Base-by-base conservation (phyloP, 2,329 filamentous ascomycete genomes). In the Ambrosiella beaveri region DNA sequence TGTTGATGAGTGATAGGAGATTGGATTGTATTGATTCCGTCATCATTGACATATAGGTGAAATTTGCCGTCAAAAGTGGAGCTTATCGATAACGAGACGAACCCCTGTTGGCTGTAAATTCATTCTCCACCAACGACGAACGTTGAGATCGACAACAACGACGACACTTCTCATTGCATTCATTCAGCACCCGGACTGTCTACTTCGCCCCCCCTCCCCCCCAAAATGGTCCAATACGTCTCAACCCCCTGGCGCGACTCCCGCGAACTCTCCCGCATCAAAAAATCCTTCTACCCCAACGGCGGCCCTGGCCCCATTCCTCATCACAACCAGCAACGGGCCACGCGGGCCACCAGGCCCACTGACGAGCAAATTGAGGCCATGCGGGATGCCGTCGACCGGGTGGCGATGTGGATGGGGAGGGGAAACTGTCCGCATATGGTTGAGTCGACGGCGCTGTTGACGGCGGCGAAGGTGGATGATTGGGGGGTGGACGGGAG, bases 391-490 rank as follows among this genome's bases (percentile, higher is more conserved):
- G 75, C 79, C 59, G 78, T 83, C 54, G 76, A 78, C 55, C 73
- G 76, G 55, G 79, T 83, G 54, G 76, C 77, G 47, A 76, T 83
- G 70, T 86, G 84, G 84, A 81, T 85, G 75, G 77, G 84, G 65
- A 79, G 85, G 66, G 82, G 82, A 62, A 80, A 80, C 64, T 85
- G 88, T 62, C 86, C 87, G 57, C 84, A 91, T 71, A 75, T 88
- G 69, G 78, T 91, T 57, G 86, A 91, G 70, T 86, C 84, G 40
- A 90, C 86, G 47, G 84, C 84, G 2, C 76, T 88, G 62, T 73
- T 93, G 60, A 79, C 80, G 63, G 81, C 85, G 61, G 85, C 85
- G 36, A 71, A 83, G 17, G 70, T 89, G 56, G 79, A 81, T 65
- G 85, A 89, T 70, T 73, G 74, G 13, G 12, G 47, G 67, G 66